These are phyloP conservation scores for Diaporthe amygdali DNA, from an alignment of 2,329 filamentous ascomycete genomes.

Conservation along the genomic window DNA sequence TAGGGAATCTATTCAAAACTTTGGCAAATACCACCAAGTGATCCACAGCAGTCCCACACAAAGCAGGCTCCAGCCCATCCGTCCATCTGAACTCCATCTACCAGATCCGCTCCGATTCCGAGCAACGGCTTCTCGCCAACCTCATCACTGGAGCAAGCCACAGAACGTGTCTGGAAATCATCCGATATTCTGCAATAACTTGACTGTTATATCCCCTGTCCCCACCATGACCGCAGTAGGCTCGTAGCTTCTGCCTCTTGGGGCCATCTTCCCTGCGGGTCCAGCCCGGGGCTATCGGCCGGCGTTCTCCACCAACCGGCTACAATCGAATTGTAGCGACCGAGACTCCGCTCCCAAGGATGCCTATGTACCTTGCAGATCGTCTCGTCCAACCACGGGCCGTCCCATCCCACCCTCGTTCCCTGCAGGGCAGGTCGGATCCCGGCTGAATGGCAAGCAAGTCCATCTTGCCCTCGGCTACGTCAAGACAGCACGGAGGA, in stretches of 20 bases:
- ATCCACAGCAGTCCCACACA: neutral
- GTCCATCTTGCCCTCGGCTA: neutral
- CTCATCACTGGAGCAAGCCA: neutral
- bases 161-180: neutral
- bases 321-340: neutral
- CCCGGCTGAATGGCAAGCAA: constrained; percentile 2
- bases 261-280: neutral
- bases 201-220: neutral
- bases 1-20: neutral
- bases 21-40: neutral
- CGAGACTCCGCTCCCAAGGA: neutral
- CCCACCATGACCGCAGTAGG: constrained; percentile 6
- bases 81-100: neutral
- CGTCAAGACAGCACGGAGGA: neutral
- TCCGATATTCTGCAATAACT: neutral
- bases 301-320: neutral
- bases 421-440: constrained; percentile 10
- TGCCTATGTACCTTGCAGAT: constrained; percentile 16
- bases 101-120: neutral
- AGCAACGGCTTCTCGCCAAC: neutral
- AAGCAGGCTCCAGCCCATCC: neutral
- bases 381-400: constrained; percentile 10
- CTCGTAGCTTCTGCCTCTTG: neutral
- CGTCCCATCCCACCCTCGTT: constrained; percentile 11
- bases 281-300: neutral